phyloP scores from a whole-genome alignment of 768 basidiomycete species.

The Rubroboletus pulcherrimus region DNA sequence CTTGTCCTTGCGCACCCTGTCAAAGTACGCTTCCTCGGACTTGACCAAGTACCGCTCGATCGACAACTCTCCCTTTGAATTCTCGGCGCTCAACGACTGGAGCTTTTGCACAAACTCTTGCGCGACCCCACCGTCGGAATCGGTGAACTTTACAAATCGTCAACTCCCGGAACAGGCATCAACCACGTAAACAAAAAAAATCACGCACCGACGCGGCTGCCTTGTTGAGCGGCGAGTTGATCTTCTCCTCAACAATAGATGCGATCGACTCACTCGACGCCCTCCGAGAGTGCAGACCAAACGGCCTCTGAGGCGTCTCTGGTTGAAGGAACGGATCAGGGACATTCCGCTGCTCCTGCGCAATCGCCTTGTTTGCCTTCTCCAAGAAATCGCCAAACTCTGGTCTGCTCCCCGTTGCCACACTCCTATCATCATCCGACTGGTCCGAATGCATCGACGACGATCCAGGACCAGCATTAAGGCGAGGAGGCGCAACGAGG shows the following conservation, averaged over 20 bases:
- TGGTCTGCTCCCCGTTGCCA: constrained; percentile 28
- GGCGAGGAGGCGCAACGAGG: constrained; percentile 34
- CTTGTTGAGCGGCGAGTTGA: constrained; percentile 88
- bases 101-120: constrained; percentile 85
- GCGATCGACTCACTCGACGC: constrained; percentile 90
- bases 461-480: constrained; percentile 28
- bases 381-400: constrained; percentile 80
- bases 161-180: neutral
- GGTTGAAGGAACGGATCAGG: constrained; percentile 77
- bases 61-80: constrained; percentile 86
- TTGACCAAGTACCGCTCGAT: constrained; percentile 90
- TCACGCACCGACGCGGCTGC: constrained; percentile 75
- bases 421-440: constrained; percentile 53
- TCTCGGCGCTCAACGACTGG: constrained; percentile 72
- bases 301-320: constrained; percentile 70
- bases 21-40: constrained; percentile 92
- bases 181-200: neutral
- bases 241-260: constrained; percentile 88
- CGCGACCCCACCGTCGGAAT: constrained; percentile 89
- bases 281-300: constrained; percentile 74
- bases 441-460: constrained; percentile 44
- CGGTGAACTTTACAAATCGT: constrained; percentile 66
- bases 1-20: constrained; percentile 85
- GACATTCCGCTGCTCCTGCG: constrained; percentile 68
- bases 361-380: constrained; percentile 80